phyloP scores from a whole-genome alignment of 108 stramenopile species.

The Pseudonitzschia multiseries region DNA sequence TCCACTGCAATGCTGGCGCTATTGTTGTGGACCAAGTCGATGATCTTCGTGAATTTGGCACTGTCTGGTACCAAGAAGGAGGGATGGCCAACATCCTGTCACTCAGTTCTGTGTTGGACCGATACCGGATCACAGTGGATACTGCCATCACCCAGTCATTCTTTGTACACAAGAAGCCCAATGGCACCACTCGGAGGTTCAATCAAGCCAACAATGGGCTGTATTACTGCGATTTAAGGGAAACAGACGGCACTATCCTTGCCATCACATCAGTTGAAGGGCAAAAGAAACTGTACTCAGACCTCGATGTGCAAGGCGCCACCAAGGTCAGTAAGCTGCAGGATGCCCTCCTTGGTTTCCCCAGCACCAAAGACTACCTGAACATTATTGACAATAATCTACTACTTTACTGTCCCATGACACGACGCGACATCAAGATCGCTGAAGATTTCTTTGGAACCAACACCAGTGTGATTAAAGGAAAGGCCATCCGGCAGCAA shows the following conservation, averaged over 20 bases:
- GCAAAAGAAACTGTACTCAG: constrained; percentile 2
- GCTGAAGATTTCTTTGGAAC: background rate
- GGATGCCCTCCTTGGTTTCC: background rate
- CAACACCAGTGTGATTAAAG: background rate
- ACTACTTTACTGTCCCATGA: background rate
- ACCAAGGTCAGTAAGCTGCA: background rate
- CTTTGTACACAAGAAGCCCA: background rate
- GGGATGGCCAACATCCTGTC: background rate
- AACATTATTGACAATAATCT: background rate
- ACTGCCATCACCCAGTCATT: background rate
- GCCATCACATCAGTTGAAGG: background rate
- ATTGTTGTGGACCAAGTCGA: background rate
- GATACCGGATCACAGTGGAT: background rate
- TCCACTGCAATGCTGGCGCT: background rate
- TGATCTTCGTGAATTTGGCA: background rate
- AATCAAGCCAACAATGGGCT: background rate
- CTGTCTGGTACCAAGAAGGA: background rate
- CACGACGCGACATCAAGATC: background rate
- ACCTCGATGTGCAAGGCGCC: background rate
- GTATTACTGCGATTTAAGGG: background rate
- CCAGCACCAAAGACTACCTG: background rate
- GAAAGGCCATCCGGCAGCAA: background rate
- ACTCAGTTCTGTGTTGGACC: background rate
- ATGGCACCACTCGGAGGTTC: background rate
- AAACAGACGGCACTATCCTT: background rate